These are phyloP conservation scores for Anethum foeniculum DNA, from an alignment of 140 eudicot species.

Conservation along the genomic window DNA sequence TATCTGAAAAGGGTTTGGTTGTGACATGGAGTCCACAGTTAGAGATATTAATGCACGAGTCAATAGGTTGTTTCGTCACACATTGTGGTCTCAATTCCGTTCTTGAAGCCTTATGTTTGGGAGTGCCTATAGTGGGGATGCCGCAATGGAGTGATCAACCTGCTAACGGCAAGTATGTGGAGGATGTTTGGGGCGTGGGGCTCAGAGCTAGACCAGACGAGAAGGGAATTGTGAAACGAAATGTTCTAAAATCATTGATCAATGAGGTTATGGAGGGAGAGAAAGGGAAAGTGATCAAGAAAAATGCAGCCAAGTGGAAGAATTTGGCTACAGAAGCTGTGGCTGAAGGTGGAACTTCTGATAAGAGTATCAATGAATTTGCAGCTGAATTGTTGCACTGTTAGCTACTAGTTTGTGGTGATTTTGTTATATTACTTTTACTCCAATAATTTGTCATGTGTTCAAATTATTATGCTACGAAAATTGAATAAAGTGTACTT, in stretches of 20 bases:
- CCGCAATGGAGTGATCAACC: slow-evolving; percentile 20
- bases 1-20: slow-evolving; percentile 17
- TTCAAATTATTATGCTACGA: neutral
- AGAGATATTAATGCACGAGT: slow-evolving; percentile 16
- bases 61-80: slow-evolving; percentile 30
- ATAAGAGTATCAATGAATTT: slow-evolving; percentile 21
- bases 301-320: slow-evolving; percentile 18
- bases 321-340: slow-evolving; percentile 14
- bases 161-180: slow-evolving; percentile 14
- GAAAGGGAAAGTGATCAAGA: slow-evolving; percentile 8
- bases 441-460: neutral
- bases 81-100: slow-evolving; percentile 39
- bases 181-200: slow-evolving; percentile 19
- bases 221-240: slow-evolving; percentile 16
- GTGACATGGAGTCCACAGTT: slow-evolving; percentile 14
- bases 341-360: slow-evolving; percentile 26
- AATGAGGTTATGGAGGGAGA: slow-evolving; percentile 23
- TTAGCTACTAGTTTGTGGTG: neutral
- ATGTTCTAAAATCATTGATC: slow-evolving; percentile 13
- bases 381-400: slow-evolving; percentile 1
- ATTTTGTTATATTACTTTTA: neutral
- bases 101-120: slow-evolving; percentile 27
- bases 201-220: slow-evolving; percentile 7
- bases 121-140: slow-evolving; percentile 19
- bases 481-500: neutral